A percentile compares a stretch with the other conserved stretches of the same genome.
phyloP scores from a whole-genome alignment of 139 green algal species.

The Volvox africanus region DNA sequence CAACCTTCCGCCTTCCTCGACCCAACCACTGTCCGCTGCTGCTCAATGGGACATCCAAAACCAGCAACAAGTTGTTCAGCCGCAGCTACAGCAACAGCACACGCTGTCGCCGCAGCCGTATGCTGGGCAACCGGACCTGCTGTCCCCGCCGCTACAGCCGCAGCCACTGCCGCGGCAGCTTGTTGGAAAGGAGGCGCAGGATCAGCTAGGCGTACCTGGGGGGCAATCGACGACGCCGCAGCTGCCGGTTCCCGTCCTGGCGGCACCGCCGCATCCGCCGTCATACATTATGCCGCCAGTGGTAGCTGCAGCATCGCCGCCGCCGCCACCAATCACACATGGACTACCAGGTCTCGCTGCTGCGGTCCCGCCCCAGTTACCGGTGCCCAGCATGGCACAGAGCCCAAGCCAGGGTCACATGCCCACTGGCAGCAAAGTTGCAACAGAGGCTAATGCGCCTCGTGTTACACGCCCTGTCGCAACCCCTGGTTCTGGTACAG shows the following conservation, averaged over 20 bases:
- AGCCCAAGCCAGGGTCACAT: background rate
- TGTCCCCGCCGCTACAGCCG: background rate
- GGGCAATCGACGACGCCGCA: background rate
- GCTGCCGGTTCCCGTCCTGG: background rate
- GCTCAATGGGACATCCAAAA: background rate
- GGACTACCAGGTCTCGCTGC: background rate
- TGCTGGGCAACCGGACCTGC: background rate
- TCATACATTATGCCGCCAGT: background rate
- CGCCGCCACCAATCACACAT: background rate
- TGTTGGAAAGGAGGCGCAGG: no score
- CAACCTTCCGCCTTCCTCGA: no score
- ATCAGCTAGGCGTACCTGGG: no score
- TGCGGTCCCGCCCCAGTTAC: background rate
- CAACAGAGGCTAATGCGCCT: background rate
- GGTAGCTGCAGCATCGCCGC: background rate
- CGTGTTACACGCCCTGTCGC: background rate
- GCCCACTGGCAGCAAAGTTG: no score
- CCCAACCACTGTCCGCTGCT: background rate
- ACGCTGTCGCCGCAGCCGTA: background rate
- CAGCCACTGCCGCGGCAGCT: background rate
- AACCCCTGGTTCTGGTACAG: background rate
- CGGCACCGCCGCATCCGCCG: background rate
- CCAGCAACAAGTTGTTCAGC: background rate
- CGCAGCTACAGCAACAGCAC: background rate
- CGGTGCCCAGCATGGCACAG: background rate